Conservation (phyloP, 805 yeast species). For the Candida nemodendra region DNA sequence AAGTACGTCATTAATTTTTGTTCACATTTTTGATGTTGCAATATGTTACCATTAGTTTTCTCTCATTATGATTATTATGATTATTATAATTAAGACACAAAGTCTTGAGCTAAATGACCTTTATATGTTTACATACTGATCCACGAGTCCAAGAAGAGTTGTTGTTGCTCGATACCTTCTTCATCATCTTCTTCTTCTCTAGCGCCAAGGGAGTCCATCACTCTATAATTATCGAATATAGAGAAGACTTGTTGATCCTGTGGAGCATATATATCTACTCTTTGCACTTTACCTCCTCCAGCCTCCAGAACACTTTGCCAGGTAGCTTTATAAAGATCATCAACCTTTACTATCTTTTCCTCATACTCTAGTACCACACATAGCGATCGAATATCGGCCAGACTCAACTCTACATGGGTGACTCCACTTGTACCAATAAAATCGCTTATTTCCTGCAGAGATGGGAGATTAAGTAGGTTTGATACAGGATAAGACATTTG, state of each 20-base stretch:
- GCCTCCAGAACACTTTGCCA: conserved; percentile 78
- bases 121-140: conserved; percentile 17
- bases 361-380: conserved; percentile 89
- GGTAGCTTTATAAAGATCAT: conserved; percentile 72
- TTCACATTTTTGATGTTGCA: no score
- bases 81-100: no score
- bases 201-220: conserved; percentile 21
- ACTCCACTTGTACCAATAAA: conserved; percentile 73
- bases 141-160: conserved; percentile 32
- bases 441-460: conserved; percentile 68
- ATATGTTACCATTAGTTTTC: no score
- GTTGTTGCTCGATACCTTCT: conserved; percentile 12
- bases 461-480: conserved; percentile 52
- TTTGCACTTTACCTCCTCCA: conserved; percentile 43
- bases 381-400: conserved; percentile 71
- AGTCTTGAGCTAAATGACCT: no score
- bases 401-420: conserved; percentile 75
- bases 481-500: conserved; percentile 30
- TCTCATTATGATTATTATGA: no score
- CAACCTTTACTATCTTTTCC: conserved; percentile 71
- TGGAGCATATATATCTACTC: conserved; percentile 29
- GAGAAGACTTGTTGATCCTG: conserved; percentile 30
- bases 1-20: no score
- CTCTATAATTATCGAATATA: conserved; percentile 33
- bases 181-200: conserved; percentile 18